Percentiles rank a stretch among this genome's conserved stretches.
These are phyloP conservation scores for Boletellus sp. DNA, from an alignment of 768 basidiomycete species.

Conservation along the genomic window DNA sequence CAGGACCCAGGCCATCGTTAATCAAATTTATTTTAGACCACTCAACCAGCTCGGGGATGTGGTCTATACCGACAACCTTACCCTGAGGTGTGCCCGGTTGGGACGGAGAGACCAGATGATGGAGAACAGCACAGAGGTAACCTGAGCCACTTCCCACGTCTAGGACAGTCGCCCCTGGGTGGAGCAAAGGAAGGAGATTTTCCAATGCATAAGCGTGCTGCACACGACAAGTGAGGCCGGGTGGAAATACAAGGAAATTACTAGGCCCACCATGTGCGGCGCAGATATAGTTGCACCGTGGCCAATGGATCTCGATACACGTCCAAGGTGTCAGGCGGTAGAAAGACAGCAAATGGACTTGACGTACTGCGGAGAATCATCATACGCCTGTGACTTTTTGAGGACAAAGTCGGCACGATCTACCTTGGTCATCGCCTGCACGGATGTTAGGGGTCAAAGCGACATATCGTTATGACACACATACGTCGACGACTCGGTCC, in stretches of 20 bases:
- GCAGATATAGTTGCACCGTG: slow-evolving; percentile 92
- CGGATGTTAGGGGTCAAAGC: not conserved
- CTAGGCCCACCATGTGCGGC: slow-evolving; percentile 78
- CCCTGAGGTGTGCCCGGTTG: slow-evolving; percentile 32
- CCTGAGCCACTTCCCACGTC: slow-evolving; percentile 91
- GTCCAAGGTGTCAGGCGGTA: not conserved
- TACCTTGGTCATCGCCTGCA: slow-evolving; percentile 64
- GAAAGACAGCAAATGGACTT: slow-evolving; percentile 25
- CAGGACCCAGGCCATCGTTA: slow-evolving; percentile 57
- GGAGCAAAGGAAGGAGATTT: slow-evolving; percentile 68
- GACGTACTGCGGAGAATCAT: slow-evolving; percentile 70
- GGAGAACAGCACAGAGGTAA: slow-evolving; percentile 78
- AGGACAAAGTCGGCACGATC: slow-evolving; percentile 70
- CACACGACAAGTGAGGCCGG: not conserved
- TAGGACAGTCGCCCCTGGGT: slow-evolving; percentile 70
- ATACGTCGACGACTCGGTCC: slow-evolving; percentile 52
- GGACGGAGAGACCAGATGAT: slow-evolving; percentile 56
- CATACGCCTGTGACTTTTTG: slow-evolving; percentile 53
- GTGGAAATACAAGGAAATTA: not conserved
- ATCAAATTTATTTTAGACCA: slow-evolving; percentile 67
- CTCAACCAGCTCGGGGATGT: slow-evolving; percentile 74
- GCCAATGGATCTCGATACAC: slow-evolving; percentile 56
- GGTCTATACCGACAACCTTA: slow-evolving; percentile 86
- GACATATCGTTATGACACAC: slow-evolving; percentile 12
- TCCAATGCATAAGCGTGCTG: slow-evolving; percentile 86